Evolutionary conservation across 352 stramenopile genomes (phyloP), one percentile per base, ranked within the genome.

Genomic region (Phytophthora idaei): DNA sequence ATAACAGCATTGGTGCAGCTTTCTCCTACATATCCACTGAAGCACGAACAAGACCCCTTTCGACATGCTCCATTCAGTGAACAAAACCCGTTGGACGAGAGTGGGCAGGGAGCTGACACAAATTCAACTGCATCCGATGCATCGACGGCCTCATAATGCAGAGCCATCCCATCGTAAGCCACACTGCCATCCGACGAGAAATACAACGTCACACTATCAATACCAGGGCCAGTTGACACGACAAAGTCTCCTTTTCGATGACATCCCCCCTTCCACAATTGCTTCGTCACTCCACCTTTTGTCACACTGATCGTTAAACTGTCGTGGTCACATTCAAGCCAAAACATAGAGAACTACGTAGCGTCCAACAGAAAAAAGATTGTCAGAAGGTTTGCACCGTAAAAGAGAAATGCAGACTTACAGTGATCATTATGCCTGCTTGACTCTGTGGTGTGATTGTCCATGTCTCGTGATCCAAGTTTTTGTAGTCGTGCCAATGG

Each of bases 281-380:
- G 34, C 5, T 45, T 72, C 0, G 48, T 65, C 4, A 32, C 51
- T 2, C 54, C 66, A 4, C 51, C 61, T 1, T 37, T 10, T 17
- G 54, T 77, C 2, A 64, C 57, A 3, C 41, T 59, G 17, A 90
- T 73, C 5, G 57, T 44, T 25, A 89, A 57, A 5, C 31, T 64
- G 17, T 90, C 83, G 42, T 89, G 78, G 42, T 89, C 68, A 34
- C 83, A 91, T 45, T 91, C 83, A 6, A 91, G 70, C 57, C 67
- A 80, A 58, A 91, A 91, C 9, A 49, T 61, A 0, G 74, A 76
- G 6, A 89, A 55, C 64, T 86, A 54, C 0, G 47, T 32, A 31
- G 27, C 5, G 15, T 25, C 0, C 8, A 60, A 41, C 37, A 39
- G 27, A 60, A 46, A n/a, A 5, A 53, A 14, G n/a, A 59, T 49